These are phyloP conservation scores for Euphorbia celastroides DNA, from an alignment of 441 rosid species.

Conservation along the genomic window DNA sequence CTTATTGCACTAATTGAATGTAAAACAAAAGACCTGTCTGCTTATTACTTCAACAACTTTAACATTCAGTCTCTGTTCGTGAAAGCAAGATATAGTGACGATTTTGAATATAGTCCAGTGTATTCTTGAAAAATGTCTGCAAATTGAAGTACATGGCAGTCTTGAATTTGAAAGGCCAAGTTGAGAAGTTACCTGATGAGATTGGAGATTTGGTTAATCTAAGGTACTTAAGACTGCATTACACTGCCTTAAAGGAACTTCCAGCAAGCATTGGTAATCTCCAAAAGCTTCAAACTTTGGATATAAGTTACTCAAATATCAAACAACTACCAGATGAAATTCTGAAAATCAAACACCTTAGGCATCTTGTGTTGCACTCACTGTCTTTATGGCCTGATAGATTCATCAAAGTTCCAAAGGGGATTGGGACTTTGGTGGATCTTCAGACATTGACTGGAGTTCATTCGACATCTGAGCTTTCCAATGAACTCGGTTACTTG, in stretches of 20 bases:
- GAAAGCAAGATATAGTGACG: not conserved
- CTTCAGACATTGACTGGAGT: not conserved
- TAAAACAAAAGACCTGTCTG: not conserved
- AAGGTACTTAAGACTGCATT: slow-evolving; percentile 5
- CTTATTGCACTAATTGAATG: not conserved
- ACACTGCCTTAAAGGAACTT: not conserved
- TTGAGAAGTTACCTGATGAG: slow-evolving; percentile 5
- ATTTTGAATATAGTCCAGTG: not conserved
- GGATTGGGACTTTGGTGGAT: not conserved
- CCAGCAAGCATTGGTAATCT: not conserved
- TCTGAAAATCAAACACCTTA: not conserved
- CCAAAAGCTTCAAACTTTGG: slow-evolving; percentile 8
- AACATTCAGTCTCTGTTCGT: not conserved
- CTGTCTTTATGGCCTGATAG: not conserved
- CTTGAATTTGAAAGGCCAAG: slow-evolving; percentile 1
- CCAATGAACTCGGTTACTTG: not conserved
- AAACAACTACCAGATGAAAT: not conserved
- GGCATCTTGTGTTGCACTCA: not conserved
- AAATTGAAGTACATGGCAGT: slow-evolving; percentile 10
- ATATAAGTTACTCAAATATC: not conserved
- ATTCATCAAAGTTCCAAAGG: not conserved
- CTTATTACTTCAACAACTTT: not conserved
- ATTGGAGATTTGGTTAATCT: slow-evolving; percentile 14
- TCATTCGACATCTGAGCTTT: not conserved
- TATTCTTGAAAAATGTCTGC: slow-evolving; percentile 1